phyloP scores from a whole-genome alignment of 257 asterid genomes.

The Sherardia arvensis region DNA sequence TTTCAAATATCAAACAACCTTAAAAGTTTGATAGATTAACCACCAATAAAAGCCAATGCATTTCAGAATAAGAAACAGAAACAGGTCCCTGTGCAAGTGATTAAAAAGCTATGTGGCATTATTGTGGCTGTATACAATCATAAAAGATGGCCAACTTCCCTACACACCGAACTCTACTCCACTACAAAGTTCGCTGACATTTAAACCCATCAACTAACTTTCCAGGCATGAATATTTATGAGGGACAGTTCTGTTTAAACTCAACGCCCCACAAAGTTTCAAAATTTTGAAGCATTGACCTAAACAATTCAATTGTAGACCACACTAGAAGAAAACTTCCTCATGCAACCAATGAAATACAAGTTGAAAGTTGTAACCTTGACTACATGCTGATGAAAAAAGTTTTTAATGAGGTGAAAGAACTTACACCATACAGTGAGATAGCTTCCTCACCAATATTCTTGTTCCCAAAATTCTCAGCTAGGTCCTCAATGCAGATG shows the following conservation, averaged over 20 bases:
- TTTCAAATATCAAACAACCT: not conserved
- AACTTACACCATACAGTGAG: slow-evolving; percentile 94
- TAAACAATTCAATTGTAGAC: not conserved
- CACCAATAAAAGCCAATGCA: not conserved
- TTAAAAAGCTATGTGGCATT: too few relatives aligned
- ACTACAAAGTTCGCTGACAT: not conserved
- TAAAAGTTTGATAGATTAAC: not conserved
- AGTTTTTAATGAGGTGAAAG: slow-evolving; percentile 20
- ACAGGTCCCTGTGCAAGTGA: not conserved
- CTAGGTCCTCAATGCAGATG: slow-evolving; percentile 67
- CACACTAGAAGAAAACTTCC: not conserved
- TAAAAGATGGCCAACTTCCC: not conserved
- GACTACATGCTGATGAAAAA: not conserved
- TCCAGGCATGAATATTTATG: not conserved
- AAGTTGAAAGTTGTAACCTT: not conserved
- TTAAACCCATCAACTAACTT: not conserved
- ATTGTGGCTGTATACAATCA: too few relatives aligned
- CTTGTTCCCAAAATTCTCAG: slow-evolving; percentile 44
- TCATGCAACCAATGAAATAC: not conserved
- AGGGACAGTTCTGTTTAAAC: not conserved
- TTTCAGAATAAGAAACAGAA: not conserved
- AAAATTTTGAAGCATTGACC: not conserved
- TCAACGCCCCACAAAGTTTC: not conserved
- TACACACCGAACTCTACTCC: not conserved
- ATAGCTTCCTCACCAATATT: slow-evolving; percentile 53